These are phyloP conservation scores for Cyclocybe aegerita DNA, from an alignment of 768 basidiomycete genomes.

Conservation along the genomic window DNA sequence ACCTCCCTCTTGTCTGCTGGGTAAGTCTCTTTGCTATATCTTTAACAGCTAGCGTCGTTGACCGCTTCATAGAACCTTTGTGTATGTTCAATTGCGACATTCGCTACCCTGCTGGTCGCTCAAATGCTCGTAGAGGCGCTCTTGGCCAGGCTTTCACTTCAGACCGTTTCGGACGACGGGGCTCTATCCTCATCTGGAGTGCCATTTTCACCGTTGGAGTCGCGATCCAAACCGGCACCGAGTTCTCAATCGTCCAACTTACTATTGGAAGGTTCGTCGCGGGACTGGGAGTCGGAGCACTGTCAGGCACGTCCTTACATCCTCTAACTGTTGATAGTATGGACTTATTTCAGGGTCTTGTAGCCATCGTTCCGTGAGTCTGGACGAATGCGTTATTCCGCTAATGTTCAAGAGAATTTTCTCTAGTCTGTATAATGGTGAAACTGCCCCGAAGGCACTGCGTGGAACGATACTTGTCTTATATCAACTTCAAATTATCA, in stretches of 20 bases:
- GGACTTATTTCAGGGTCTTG: slow-evolving; percentile 2
- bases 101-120: slow-evolving; percentile 2
- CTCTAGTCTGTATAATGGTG: slow-evolving; percentile 74
- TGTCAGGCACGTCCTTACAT: slow-evolving; percentile 50
- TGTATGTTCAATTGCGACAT: slow-evolving; percentile 31
- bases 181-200: slow-evolving; percentile 77
- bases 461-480: slow-evolving; percentile 71
- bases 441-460: slow-evolving; percentile 73
- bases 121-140: slow-evolving; percentile 45
- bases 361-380: slow-evolving; percentile 52
- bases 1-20: slow-evolving; percentile 78
- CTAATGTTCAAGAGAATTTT: slow-evolving; percentile 10
- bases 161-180: slow-evolving; percentile 68
- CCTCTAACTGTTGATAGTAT: background rate
- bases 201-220: slow-evolving; percentile 70
- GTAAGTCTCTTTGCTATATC: slow-evolving; percentile 29
- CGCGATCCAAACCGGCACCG: slow-evolving; percentile 68
- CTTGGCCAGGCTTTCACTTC: slow-evolving; percentile 73
- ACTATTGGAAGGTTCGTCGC: slow-evolving; percentile 74
- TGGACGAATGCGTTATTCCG: background rate
- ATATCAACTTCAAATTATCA: slow-evolving; percentile 77
- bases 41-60: background rate
- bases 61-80: slow-evolving; percentile 42
- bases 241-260: slow-evolving; percentile 59
- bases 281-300: slow-evolving; percentile 74